Evolutionary conservation across 2,329 filamentous ascomycete genomes (phyloP).

Genomic region (Alternaria burnsii): DNA sequence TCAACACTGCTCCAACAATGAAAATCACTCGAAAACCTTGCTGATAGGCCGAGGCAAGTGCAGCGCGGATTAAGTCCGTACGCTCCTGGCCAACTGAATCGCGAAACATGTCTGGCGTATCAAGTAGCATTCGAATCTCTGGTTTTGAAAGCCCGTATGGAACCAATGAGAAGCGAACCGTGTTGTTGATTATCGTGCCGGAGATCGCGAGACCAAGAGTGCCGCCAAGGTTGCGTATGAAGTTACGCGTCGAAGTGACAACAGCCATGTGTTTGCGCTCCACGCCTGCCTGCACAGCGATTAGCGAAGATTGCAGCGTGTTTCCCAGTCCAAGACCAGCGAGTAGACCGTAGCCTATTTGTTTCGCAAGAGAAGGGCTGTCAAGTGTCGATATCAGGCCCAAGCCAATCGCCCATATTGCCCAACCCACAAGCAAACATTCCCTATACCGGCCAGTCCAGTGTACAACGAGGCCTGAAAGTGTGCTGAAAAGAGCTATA

Average conservation of each 20-base stretch:
- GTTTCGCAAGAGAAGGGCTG: constrained; percentile 21
- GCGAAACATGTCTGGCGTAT: constrained; percentile 23
- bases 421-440: constrained; percentile 31
- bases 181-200: constrained; percentile 43
- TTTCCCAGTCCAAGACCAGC: constrained; percentile 56
- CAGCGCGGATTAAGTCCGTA: constrained; percentile 12
- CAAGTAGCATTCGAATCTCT: constrained; percentile 24
- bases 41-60: constrained; percentile 22
- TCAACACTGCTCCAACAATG: constrained; percentile 26
- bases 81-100: constrained; percentile 13
- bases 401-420: constrained; percentile 29
- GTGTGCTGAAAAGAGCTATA: constrained; percentile 29
- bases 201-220: constrained; percentile 65
- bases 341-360: constrained; percentile 30
- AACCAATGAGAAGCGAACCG: constrained; percentile 15
- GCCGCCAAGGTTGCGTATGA: constrained; percentile 68
- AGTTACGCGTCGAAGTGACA: constrained; percentile 70
- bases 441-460: constrained; percentile 31
- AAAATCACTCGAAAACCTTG: constrained; percentile 30
- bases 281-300: constrained; percentile 63
- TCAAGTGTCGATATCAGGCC: constrained; percentile 29
- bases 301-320: constrained; percentile 62
- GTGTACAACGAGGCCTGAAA: constrained; percentile 31
- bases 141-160: constrained; percentile 18
- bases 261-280: constrained; percentile 67